Evolutionary conservation across 2,329 filamentous ascomycete genomes (phyloP).

Genomic region (Calonectria pseudoreteaudii): DNA sequence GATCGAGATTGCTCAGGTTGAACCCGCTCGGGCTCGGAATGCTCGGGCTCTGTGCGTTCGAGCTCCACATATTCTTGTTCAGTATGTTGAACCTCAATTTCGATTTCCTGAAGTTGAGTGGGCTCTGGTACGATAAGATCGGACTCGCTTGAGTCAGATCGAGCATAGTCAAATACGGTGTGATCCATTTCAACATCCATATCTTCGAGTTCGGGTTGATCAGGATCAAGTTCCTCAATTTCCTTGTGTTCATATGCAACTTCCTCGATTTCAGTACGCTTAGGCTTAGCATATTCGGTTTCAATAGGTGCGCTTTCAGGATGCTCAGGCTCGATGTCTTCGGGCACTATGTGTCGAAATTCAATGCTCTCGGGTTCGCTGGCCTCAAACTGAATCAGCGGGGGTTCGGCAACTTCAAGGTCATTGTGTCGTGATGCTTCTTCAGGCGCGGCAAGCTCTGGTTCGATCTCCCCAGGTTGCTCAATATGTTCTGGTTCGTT

Average conservation of each 20-base stretch:
- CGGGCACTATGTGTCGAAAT: not conserved
- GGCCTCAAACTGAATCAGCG: not conserved
- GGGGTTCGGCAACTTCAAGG: not conserved
- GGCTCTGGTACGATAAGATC: not conserved
- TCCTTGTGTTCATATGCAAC: not conserved
- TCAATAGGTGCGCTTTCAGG: not conserved
- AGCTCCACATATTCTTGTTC: not conserved
- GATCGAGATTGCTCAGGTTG: not conserved
- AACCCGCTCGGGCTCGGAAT: not conserved
- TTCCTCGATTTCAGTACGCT: not conserved
- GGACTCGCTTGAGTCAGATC: not conserved
- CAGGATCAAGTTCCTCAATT: not conserved
- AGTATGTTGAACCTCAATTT: not conserved
- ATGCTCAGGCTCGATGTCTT: not conserved
- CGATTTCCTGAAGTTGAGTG: not conserved
- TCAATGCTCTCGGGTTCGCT: not conserved
- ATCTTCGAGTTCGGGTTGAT: not conserved
- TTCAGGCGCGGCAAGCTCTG: not conserved
- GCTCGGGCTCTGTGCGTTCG: not conserved
- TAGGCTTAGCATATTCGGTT: not conserved
- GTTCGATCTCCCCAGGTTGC: not conserved
- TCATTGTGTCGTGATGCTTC: not conserved
- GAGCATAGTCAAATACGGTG: not conserved
- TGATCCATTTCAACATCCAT: not conserved
- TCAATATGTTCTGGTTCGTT: not conserved